Evolutionary conservation across 495 filamentous ascomycete genomes (phyloP), one percentile per base, ranked within the genome.

Genomic region (Podospora pseudocomata): DNA sequence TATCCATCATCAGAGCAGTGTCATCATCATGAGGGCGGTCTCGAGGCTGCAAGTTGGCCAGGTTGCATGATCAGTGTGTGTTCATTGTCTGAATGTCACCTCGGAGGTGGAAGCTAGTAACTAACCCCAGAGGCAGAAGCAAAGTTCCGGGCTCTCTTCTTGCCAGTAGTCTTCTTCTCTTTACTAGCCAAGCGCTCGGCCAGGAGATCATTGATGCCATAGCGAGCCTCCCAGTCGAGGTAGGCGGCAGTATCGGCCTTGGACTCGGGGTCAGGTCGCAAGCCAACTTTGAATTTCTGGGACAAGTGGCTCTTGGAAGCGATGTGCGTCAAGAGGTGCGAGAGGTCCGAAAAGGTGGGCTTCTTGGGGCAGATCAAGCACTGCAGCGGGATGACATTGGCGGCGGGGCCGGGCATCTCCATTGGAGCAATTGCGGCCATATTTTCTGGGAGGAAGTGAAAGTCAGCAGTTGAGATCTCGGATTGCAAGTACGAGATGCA

Each of bases 241-340:
- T 91, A 96, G 19, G 79, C 73, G 19, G 85, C 78, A 13, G 92
- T 80, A 15, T 83, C 75, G 2, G 81, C 70, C 5, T 78, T 75
- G 5, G 87, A 85, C 0, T 75, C 72, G 5, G 69, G 67, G 53
- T 96, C 90, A 27, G 84, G 79, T 67, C 83, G 84, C 64, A 97
- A 84, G 68, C 89, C 84, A 49, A 91, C 79, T 70, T 90, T 91
- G 83, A 90, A 91, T 61, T 89, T 85, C 70, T 90, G 82, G 18
- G 91, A 85, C 13, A 97, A 79, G 75, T 97, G 93, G 44, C 88
- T 88, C 73, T 97, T 97, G 63, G 92, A 96, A 27, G 88, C 84
- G 19, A 96, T 84, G 72, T 97, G 93, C 39, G 93, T 97, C 67
- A 97, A 84, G 27, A 97, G 82, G 73, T 97, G 93, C 18, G 93